These are phyloP conservation scores for Pelargonium myrrhifolium DNA, from an alignment of 441 rosid species.

Conservation along the genomic window DNA sequence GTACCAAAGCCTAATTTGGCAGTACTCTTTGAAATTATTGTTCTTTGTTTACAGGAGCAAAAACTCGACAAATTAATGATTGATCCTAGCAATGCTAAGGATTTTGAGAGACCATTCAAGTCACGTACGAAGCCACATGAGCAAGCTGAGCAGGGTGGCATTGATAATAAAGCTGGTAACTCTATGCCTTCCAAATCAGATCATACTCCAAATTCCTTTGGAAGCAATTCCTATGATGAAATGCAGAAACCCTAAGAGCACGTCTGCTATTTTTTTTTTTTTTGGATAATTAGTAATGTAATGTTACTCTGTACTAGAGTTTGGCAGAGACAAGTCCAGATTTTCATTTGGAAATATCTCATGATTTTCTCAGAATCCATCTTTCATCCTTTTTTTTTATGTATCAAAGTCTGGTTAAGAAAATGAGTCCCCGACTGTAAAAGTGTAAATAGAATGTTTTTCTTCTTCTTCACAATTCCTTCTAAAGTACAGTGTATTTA, in stretches of 20 bases:
- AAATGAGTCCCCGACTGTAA: too few species aligned
- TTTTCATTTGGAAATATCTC: too few species aligned
- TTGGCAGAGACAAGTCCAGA: too few species aligned
- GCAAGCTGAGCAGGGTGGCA: constrained; percentile 29
- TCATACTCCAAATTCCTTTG: constrained; percentile 24
- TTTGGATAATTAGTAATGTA: too few species aligned
- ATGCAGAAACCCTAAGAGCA: constrained; percentile 34
- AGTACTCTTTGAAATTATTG: not conserved
- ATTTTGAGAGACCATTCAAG: constrained; percentile 68
- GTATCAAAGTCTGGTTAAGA: too few species aligned
- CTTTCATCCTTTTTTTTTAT: too few species aligned
- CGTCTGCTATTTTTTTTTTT: not conserved
- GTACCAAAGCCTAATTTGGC: too few species aligned
- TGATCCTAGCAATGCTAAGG: constrained; percentile 56
- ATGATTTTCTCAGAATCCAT: too few species aligned
- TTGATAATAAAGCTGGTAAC: constrained; percentile 22
- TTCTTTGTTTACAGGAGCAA: constrained; percentile 55
- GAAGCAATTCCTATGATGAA: constrained; percentile 48
- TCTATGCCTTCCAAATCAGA: constrained; percentile 25
- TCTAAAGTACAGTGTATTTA: too few species aligned
- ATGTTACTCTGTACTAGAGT: too few species aligned
- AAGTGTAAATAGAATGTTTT: too few species aligned
- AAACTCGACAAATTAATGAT: constrained; percentile 56
- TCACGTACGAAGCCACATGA: constrained; percentile 40
- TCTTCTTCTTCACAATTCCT: too few species aligned